phyloP scores from a whole-genome alignment of 2,329 filamentous ascomycete genomes.

The Pestalotiopsis sp. region DNA sequence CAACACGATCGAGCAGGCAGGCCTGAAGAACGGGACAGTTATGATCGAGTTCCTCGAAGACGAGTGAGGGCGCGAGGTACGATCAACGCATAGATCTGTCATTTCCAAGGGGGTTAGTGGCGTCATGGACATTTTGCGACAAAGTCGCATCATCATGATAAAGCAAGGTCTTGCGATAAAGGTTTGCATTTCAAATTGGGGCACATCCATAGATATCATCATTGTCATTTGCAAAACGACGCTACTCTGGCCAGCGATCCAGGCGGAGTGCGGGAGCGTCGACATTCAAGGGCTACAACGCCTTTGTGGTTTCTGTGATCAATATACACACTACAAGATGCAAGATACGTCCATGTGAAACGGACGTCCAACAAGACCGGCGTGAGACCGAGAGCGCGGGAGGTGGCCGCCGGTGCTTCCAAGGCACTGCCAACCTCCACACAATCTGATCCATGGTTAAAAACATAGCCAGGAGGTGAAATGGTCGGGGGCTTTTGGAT shows the following conservation, averaged over 20 bases:
- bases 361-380: too few relatives aligned
- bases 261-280: background rate
- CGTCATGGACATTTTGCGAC: background rate
- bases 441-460: background rate
- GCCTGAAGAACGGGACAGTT: slow-evolving; percentile 88
- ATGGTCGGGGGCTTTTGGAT: background rate
- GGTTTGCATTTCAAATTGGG: slow-evolving; percentile 5
- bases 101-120: background rate
- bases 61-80: slow-evolving; percentile 22
- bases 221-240: background rate
- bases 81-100: background rate
- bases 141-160: background rate
- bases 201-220: slow-evolving; percentile 4
- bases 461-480: background rate
- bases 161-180: background rate
- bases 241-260: background rate
- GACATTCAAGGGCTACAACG: background rate
- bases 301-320: background rate
- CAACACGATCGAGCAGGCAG: slow-evolving; percentile 74
- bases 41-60: slow-evolving; percentile 88
- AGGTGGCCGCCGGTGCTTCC: background rate
- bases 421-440: background rate
- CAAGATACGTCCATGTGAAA: too few relatives aligned
- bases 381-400: background rate
- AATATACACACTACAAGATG: background rate